Conservation (phyloP, 306 rosid genomes). For the Fragaria ananassa region DNA sequence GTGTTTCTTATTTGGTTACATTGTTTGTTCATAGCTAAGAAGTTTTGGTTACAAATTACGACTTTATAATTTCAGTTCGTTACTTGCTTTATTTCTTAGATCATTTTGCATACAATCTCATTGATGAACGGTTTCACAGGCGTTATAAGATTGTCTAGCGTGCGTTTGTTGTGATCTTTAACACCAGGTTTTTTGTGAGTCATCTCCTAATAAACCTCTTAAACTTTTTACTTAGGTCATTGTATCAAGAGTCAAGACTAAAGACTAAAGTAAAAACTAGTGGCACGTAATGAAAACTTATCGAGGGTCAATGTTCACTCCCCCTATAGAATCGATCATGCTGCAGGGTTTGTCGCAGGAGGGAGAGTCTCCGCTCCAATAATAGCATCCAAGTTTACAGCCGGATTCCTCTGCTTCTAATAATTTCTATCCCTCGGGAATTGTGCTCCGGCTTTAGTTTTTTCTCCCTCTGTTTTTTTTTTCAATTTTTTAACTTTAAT, state of each 20-base stretch:
- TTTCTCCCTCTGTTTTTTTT: slow-evolving; percentile 30
- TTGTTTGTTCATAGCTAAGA: background rate
- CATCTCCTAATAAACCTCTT: too few relatives aligned
- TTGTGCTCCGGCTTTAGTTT: slow-evolving; percentile 36
- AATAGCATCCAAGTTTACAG: slow-evolving; percentile 59
- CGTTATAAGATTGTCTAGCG: too few relatives aligned
- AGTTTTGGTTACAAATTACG: background rate
- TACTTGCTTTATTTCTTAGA: too few relatives aligned
- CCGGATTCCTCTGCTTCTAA: slow-evolving; percentile 73
- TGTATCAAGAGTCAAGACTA: too few relatives aligned
- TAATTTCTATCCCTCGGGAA: slow-evolving; percentile 48
- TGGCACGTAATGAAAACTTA: slow-evolving; percentile 13
- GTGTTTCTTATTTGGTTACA: background rate
- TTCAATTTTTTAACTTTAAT: slow-evolving; percentile 34
- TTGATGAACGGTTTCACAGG: too few relatives aligned
- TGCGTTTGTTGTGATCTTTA: too few relatives aligned
- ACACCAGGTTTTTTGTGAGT: too few relatives aligned
- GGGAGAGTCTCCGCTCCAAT: slow-evolving; percentile 14
- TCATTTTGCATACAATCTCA: fast-evolving
- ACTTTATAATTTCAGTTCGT: too few relatives aligned
- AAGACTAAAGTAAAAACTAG: background rate
- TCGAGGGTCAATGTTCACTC: background rate
- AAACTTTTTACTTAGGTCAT: background rate
- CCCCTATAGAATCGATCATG: slow-evolving; percentile 48
- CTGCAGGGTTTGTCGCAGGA: slow-evolving; percentile 55